Evolutionary conservation across 345 rosid genomes (phyloP).

Genomic region (Eucalyptus regnans): DNA sequence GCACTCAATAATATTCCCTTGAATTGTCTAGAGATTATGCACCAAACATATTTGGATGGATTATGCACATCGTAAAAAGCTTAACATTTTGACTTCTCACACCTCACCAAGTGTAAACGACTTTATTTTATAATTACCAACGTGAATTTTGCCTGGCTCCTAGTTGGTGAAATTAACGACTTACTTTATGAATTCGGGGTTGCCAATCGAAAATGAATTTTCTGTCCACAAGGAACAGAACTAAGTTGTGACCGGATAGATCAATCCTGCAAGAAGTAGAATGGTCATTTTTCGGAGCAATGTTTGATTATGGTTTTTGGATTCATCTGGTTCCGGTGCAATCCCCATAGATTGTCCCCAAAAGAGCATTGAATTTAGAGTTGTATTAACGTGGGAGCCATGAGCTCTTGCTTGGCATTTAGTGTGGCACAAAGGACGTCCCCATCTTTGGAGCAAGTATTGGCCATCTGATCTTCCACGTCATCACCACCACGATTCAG

Average conservation of each 20-base stretch:
- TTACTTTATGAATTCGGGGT: not conserved
- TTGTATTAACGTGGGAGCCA: not conserved
- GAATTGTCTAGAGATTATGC: not conserved
- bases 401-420: not conserved
- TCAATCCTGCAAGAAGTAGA: not conserved
- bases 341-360: not conserved
- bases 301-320: not conserved
- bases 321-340: not conserved
- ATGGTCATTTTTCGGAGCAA: not conserved
- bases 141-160: not conserved
- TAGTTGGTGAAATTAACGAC: not conserved
- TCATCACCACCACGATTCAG: not conserved
- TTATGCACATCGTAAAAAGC: not conserved
- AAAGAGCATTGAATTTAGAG: not conserved
- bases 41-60: not conserved
- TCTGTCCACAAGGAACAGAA: not conserved
- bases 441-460: not conserved
- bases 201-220: not conserved
- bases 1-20: not conserved
- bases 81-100: not conserved
- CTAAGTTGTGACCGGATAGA: not conserved
- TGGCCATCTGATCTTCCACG: not conserved
- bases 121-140: not conserved
- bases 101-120: not conserved
- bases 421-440: not conserved